Percentiles rank a stretch among this genome's conserved stretches.
These are phyloP conservation scores for Cornus suecica DNA, from an alignment of 148 eudicot species.

Conservation along the genomic window DNA sequence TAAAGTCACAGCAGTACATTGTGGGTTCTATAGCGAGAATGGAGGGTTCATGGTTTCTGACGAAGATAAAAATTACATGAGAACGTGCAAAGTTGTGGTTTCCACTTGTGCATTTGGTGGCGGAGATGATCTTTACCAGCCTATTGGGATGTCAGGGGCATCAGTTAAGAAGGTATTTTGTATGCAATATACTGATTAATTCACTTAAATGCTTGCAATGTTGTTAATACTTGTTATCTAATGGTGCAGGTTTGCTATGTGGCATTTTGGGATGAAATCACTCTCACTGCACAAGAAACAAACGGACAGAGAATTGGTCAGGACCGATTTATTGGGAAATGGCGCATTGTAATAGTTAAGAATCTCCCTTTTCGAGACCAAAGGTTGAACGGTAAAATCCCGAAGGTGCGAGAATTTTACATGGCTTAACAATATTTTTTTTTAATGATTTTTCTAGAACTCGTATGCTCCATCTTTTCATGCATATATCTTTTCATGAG, in stretches of 20 bases:
- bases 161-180: constrained; percentile 65
- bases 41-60: constrained; percentile 85
- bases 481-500: not conserved
- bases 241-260: constrained; percentile 85
- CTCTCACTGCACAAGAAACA: constrained; percentile 68
- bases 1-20: constrained; percentile 59
- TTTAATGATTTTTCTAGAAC: not conserved
- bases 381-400: constrained; percentile 92
- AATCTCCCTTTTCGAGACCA: constrained; percentile 90
- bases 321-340: constrained; percentile 68
- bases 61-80: constrained; percentile 71
- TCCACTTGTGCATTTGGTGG: constrained; percentile 99
- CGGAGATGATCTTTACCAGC: constrained; percentile 98
- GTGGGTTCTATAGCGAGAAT: constrained; percentile 84
- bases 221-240: constrained; percentile 12
- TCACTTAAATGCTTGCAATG: not conserved
- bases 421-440: not conserved
- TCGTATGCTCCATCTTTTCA: not conserved
- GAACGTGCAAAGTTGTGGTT: constrained; percentile 76
- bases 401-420: constrained; percentile 57
- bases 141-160: constrained; percentile 87
- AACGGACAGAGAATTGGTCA: constrained; percentile 60
- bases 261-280: constrained; percentile 96
- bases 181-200: not conserved
- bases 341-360: constrained; percentile 82